Percentiles rank a stretch among this genome's conserved stretches.
phyloP scores from a whole-genome alignment of 495 filamentous ascomycete species.

The Amorphotheca resinae region DNA sequence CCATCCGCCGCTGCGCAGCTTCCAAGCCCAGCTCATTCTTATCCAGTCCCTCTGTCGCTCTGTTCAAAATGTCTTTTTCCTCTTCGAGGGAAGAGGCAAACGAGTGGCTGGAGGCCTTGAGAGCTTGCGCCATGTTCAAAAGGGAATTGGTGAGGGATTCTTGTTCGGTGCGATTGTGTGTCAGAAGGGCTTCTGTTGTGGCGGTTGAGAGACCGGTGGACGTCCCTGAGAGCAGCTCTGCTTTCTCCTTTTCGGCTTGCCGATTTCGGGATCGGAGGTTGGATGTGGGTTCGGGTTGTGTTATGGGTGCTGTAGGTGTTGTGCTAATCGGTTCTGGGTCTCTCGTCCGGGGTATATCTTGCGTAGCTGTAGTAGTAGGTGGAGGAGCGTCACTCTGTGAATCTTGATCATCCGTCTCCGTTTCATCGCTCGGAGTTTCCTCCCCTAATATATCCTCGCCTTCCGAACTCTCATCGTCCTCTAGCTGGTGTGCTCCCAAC shows the following conservation, averaged over 20 bases:
- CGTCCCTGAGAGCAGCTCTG: constrained; percentile 1
- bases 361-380: constrained; percentile 5
- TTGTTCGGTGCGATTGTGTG: constrained; percentile 65
- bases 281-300: constrained; percentile 16
- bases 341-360: constrained; percentile 1
- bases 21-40: constrained; percentile 63
- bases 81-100: constrained; percentile 59
- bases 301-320: too few relatives aligned
- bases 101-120: constrained; percentile 60
- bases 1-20: constrained; percentile 61
- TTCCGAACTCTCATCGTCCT: constrained; percentile 32
- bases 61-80: constrained; percentile 56
- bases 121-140: constrained; percentile 57
- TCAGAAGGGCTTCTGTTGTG: constrained; percentile 54
- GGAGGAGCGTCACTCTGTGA: constrained; percentile 8
- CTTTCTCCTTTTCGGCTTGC: constrained; percentile 6
- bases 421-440: constrained; percentile 25
- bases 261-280: constrained; percentile 16
- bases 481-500: constrained; percentile 16
- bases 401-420: constrained; percentile 14
- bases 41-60: constrained; percentile 62
- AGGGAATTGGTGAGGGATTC: constrained; percentile 74
- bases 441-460: constrained; percentile 37
- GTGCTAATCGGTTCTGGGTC: constrained; percentile 10
- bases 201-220: constrained; percentile 21